A percentile compares a stretch with the other conserved stretches of the same genome.
phyloP scores from a whole-genome alignment of 176 grass and related monocot species.

The Rhipidocladum racemiflorum region DNA sequence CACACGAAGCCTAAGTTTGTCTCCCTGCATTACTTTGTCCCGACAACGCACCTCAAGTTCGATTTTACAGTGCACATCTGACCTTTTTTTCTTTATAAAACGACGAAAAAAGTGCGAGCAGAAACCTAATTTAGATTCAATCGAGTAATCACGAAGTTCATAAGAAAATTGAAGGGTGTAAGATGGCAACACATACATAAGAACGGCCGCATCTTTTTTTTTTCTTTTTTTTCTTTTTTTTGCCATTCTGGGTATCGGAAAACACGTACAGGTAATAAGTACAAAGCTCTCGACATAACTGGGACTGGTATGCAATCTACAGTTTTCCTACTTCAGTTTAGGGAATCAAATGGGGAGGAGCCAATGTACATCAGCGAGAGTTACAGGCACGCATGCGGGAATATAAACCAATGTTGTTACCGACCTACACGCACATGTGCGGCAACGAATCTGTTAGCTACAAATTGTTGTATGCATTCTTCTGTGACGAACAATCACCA shows the following conservation, averaged over 20 bases:
- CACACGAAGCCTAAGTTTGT: background rate
- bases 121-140: background rate
- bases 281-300: slow-evolving; percentile 26
- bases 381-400: slow-evolving; percentile 26
- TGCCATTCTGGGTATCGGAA: background rate
- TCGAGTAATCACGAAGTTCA: background rate
- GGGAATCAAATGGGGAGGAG: slow-evolving; percentile 29
- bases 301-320: background rate
- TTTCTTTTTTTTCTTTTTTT: background rate
- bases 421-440: slow-evolving; percentile 8
- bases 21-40: background rate
- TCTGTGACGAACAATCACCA: slow-evolving; percentile 23
- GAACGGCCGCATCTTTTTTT: background rate
- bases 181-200: background rate
- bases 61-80: background rate
- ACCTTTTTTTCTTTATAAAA: no score
- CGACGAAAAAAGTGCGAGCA: background rate
- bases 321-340: background rate
- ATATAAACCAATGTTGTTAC: slow-evolving; percentile 32
- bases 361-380: slow-evolving; percentile 7
- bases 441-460: slow-evolving; percentile 50
- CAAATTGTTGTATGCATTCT: slow-evolving; percentile 14
- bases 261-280: background rate
- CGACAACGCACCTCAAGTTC: background rate
- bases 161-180: background rate